Conservation (phyloP, 23 red algal species). For the Gracilaria gracilis region DNA sequence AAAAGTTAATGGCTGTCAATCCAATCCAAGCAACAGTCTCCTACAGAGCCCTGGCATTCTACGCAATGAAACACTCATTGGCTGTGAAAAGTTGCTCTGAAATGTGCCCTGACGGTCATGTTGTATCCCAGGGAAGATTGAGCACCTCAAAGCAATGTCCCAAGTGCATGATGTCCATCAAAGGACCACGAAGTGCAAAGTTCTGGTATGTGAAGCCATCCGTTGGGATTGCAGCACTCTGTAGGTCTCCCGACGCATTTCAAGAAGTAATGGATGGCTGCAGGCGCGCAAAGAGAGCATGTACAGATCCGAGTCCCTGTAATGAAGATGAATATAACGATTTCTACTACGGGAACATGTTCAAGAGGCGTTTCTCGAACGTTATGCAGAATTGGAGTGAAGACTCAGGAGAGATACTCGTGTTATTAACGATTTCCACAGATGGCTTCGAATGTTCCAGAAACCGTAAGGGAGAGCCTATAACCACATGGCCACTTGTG, state of each 20-base stretch:
- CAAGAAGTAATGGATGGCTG: background rate
- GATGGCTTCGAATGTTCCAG: constrained; percentile 3
- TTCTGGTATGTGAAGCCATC: background rate
- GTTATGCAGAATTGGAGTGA: background rate
- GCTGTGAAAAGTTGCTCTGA: background rate
- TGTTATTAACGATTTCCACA: background rate
- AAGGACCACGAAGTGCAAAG: background rate
- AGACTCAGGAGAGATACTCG: background rate
- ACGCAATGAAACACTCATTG: background rate
- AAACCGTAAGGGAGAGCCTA: background rate
- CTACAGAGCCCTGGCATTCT: background rate
- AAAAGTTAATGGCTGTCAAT: background rate
- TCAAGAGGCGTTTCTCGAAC: background rate
- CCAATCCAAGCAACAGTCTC: background rate
- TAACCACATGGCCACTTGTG: constrained; percentile 7
- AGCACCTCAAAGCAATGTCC: background rate
- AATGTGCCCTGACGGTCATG: background rate
- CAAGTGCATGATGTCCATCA: background rate
- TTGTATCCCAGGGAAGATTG: background rate
- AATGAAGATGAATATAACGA: background rate
- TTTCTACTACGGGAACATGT: background rate
- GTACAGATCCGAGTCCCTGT: background rate
- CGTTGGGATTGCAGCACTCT: background rate
- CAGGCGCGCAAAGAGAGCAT: background rate
- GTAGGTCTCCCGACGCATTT: background rate